phyloP scores from a whole-genome alignment of 306 rosid species.

The Trifolium dubium region DNA sequence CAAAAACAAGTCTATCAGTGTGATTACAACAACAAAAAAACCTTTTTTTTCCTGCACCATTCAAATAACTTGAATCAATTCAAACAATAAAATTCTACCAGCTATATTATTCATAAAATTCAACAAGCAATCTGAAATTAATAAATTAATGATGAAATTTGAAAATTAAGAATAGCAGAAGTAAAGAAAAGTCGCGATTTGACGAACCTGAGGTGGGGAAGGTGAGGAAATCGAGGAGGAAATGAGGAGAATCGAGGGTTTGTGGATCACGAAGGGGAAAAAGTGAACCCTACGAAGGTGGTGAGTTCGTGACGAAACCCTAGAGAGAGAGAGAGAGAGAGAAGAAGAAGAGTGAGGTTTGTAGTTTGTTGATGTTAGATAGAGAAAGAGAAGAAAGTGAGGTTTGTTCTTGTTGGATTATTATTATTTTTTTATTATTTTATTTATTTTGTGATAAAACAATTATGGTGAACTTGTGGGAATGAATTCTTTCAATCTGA shows the following conservation, averaged over 20 bases:
- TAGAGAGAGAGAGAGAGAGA: slow-evolving; percentile 53
- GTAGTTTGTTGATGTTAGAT: slow-evolving; percentile 31
- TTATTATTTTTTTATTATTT: too few relatives aligned
- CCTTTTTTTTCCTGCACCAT: slow-evolving; percentile 44
- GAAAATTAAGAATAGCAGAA: slow-evolving; percentile 21
- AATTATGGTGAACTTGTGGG: too few relatives aligned
- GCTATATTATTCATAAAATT: not conserved
- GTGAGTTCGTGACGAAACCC: slow-evolving; percentile 59
- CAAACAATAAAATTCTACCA: slow-evolving; percentile 12
- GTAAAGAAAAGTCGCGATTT: slow-evolving; percentile 34
- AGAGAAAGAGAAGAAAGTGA: slow-evolving; percentile 15
- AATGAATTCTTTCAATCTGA: too few relatives aligned
- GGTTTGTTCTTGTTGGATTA: not conserved
- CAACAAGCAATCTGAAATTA: slow-evolving; percentile 1
- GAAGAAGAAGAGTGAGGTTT: slow-evolving; percentile 39
- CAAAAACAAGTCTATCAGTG: slow-evolving; percentile 21
- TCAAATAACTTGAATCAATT: slow-evolving; percentile 21
- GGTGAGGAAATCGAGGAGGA: slow-evolving; percentile 44
- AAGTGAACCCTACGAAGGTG: slow-evolving; percentile 45
- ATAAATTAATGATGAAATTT: slow-evolving; percentile 8
- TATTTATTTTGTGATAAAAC: too few relatives aligned
- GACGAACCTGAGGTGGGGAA: slow-evolving; percentile 52
- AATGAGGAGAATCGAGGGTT: slow-evolving; percentile 31
- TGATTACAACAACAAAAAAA: slow-evolving; percentile 6
- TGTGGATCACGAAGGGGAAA: slow-evolving; percentile 32